These are phyloP conservation scores for Monosporascus sp. DNA, from an alignment of 2,329 filamentous ascomycete species.

Conservation along the genomic window DNA sequence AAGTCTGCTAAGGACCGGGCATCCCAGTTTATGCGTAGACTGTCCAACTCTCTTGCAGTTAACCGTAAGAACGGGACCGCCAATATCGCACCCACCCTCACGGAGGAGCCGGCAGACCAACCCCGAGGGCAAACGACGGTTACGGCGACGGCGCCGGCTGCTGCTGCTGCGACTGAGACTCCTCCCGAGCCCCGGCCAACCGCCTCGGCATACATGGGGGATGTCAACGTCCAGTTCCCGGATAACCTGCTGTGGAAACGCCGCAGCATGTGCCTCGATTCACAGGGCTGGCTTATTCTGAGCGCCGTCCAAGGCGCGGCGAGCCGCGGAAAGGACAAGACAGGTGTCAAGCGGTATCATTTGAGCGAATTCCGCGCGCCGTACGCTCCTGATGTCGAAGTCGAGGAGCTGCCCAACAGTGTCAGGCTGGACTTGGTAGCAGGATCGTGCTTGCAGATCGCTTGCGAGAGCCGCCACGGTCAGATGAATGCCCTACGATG, in stretches of 20 bases:
- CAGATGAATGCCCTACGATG: slow-evolving; percentile 51
- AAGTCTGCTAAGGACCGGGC: slow-evolving; percentile 43
- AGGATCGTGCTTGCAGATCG: slow-evolving; percentile 58
- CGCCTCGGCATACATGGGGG: slow-evolving; percentile 68
- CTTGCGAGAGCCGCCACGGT: slow-evolving; percentile 57
- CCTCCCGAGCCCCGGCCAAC: slow-evolving; percentile 25
- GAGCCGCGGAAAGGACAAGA: slow-evolving; percentile 49
- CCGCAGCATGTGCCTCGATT: slow-evolving; percentile 80
- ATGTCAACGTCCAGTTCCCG: slow-evolving; percentile 96
- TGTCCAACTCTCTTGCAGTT: slow-evolving; percentile 49
- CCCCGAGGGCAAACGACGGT: too few species aligned
- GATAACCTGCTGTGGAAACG: slow-evolving; percentile 97
- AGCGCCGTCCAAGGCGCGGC: slow-evolving; percentile 59
- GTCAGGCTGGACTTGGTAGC: slow-evolving; percentile 58
- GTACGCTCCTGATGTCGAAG: slow-evolving; percentile 80
- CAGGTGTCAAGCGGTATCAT: slow-evolving; percentile 70
- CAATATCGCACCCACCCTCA: slow-evolving; percentile 45
- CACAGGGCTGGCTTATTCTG: slow-evolving; percentile 76
- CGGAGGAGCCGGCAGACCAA: slow-evolving; percentile 42
- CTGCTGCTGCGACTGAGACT: slow-evolving; percentile 18
- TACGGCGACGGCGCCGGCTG: slow-evolving; percentile 3
- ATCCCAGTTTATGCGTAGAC: slow-evolving; percentile 53
- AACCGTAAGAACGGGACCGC: slow-evolving; percentile 42
- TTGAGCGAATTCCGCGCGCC: slow-evolving; percentile 77
- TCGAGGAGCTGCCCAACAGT: slow-evolving; percentile 90